A percentile compares a stretch with the other conserved stretches of the same genome.
Evolutionary conservation across 139 green algal species (phyloP).

Genomic region (Ettlia oleoabundans): DNA sequence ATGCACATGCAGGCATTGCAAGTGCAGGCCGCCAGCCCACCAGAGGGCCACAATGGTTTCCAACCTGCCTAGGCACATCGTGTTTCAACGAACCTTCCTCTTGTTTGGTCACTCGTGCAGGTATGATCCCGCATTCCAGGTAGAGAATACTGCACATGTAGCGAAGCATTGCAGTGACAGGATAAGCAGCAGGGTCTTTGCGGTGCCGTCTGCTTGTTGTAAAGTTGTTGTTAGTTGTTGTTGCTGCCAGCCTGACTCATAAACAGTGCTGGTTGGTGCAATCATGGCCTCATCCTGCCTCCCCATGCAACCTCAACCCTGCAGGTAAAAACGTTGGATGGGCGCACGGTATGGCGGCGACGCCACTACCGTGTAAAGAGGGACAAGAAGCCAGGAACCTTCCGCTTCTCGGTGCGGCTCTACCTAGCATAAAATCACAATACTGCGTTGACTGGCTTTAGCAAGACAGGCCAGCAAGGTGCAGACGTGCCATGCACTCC

Average conservation of each 20-base stretch:
- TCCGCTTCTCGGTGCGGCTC: conserved; percentile 43
- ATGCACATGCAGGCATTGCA: no score
- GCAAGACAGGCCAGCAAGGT: no score
- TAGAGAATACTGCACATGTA: background rate
- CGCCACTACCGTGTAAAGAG: conserved; percentile 83
- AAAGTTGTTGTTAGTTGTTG: no score
- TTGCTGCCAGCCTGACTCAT: no score
- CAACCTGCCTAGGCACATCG: no score
- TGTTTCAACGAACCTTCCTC: no score
- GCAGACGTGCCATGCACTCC: no score
- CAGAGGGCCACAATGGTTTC: no score
- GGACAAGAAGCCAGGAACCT: conserved; percentile 70
- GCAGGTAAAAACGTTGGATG: conserved; percentile 82
- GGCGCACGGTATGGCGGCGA: conserved; percentile 78
- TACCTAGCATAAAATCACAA: background rate
- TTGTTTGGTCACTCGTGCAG: no score
- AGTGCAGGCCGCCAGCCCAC: no score
- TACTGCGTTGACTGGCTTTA: background rate
- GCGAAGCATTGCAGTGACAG: background rate
- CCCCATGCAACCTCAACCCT: conserved; percentile 21
- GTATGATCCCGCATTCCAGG: no score
- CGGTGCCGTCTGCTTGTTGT: background rate
- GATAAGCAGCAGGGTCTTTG: background rate
- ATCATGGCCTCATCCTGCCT: background rate
- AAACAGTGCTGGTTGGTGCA: no score